Evolutionary conservation across 345 rosid species (phyloP), one percentile per base, ranked within the genome.

Genomic region (Salix exigua): DNA sequence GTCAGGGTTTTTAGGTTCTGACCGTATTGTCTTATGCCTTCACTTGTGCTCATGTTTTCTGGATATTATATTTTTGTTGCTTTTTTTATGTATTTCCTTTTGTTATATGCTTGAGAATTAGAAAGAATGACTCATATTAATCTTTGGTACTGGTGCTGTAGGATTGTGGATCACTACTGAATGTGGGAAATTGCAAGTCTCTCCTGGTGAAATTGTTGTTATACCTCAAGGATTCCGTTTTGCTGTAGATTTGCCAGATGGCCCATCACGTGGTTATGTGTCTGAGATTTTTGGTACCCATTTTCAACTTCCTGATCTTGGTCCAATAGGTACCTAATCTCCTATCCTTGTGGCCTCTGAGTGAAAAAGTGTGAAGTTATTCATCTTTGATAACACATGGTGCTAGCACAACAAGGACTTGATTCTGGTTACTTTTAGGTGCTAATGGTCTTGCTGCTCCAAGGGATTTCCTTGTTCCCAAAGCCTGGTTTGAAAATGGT

Each of bases 261-360:
- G 98, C n/a, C 90, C 93, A 30, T 91, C 98, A 4, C 91, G 93
- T 40, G 98, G 99, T 80, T 95, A 95, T 82, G 91, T 90, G 65
- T 91, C 97, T 71, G 99, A 93, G 87, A 82, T 95, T 74, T 95
- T 90, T 66, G 99, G 99, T 28, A 65, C 90, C 79, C 99, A 95
- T 88, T 91, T 91, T 91, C 97, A 95, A 80, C 97, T 95, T 78
- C 99, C 97, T 79, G 99, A 95, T 82, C 96, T 95, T 82, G 99
- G 97, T 69, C 99, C 99, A 11, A 95, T 95, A 86, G 97, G 97
- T 95, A 85, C 68, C 58, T n/a, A 33, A 72, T 76, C 62, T 80
- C 75, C 70, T 77, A 13, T 77, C 14, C 66, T 55, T 31, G 4
- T 44, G 50, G 17, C 17, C 50, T 44, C 17, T 44, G 50, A 11